Conservation (phyloP, 768 basidiomycete species). For the Termitomyces sp. region DNA sequence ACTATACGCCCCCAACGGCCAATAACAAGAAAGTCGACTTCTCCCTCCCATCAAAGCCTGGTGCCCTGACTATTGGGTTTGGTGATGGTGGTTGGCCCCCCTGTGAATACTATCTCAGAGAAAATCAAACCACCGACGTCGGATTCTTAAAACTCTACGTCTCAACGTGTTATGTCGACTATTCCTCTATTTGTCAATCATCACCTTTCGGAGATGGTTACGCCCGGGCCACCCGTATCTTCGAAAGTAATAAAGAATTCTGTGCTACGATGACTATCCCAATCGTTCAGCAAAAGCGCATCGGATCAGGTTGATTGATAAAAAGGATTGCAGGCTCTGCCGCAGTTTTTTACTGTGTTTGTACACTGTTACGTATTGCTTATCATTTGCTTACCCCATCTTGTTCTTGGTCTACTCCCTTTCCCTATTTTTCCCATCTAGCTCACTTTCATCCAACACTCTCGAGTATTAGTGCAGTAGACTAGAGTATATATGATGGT, state of each 20-base stretch:
- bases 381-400: no score
- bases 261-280: neutral
- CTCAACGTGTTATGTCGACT: slow-evolving; percentile 27
- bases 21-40: neutral
- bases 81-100: slow-evolving; percentile 28
- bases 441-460: no score
- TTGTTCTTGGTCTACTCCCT: no score
- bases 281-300: neutral
- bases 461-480: no score
- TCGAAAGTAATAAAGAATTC: neutral
- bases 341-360: no score
- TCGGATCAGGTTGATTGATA: no score
- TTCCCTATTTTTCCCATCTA: no score
- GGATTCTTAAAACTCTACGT: slow-evolving; percentile 40
- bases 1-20: neutral
- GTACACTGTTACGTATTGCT: no score
- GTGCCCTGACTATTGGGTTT: slow-evolving; percentile 31
- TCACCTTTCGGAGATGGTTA: slow-evolving; percentile 21
- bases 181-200: slow-evolving; percentile 26
- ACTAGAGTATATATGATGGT: no score
- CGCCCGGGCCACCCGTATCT: neutral
- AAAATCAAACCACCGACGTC: slow-evolving; percentile 28
- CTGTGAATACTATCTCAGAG: slow-evolving; percentile 23
- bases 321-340: no score
- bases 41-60: neutral